A percentile compares a stretch with the other conserved stretches of the same genome.
Conservation (phyloP, 805 yeast genomes). For the Starmerella floris region DNA sequence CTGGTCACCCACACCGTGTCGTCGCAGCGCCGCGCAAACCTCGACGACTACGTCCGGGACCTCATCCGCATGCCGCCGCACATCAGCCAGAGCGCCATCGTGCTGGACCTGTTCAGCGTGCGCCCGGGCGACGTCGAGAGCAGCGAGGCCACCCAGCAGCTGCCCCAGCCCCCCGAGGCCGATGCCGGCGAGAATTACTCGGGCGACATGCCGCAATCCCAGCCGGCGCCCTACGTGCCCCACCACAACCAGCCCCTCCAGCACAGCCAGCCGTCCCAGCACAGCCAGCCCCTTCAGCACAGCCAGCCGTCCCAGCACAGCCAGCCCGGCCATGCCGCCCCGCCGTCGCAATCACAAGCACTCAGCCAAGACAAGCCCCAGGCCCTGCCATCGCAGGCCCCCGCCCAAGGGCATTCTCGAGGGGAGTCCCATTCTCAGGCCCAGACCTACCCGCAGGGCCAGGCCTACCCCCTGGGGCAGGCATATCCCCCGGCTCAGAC, state of each 20-base stretch:
- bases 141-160: slow-evolving; percentile 20
- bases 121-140: slow-evolving; percentile 50
- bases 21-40: slow-evolving; percentile 39
- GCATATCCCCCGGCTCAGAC: too few species aligned
- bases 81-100: slow-evolving; percentile 56
- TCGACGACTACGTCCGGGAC: slow-evolving; percentile 44
- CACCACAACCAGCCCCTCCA: background rate
- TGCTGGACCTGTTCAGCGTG: slow-evolving; percentile 56
- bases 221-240: background rate
- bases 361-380: too few species aligned
- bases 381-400: too few species aligned
- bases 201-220: slow-evolving; percentile 9
- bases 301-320: background rate
- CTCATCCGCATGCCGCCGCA: slow-evolving; percentile 61
- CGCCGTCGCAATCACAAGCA: too few species aligned
- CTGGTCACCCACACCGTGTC: slow-evolving; percentile 71
- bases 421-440: too few species aligned
- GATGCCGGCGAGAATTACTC: slow-evolving; percentile 4
- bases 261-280: background rate
- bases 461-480: too few species aligned
- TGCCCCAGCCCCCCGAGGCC: slow-evolving; percentile 27
- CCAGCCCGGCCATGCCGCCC: background rate
- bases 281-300: background rate
- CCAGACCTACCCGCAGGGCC: background rate
- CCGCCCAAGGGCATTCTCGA: too few species aligned